Evolutionary conservation across 2,329 filamentous ascomycete genomes (phyloP), one percentile per base, ranked within the genome.

Genomic region (Aspergillus texensis): DNA sequence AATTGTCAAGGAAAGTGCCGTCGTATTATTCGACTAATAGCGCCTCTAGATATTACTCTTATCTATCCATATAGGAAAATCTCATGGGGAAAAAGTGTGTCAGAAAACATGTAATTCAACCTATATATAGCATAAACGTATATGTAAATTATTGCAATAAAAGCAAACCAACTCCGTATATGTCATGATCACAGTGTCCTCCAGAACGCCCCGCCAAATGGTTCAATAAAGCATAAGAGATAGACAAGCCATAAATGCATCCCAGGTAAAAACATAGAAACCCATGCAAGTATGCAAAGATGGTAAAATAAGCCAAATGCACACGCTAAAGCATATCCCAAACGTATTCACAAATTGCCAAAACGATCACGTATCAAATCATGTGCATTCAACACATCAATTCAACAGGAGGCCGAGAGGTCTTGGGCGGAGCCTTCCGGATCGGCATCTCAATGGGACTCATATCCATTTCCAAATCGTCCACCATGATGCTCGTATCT

Each of bases 381-480:
- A 6, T 6, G 30, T 11, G 4, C 9, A 46, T 62, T 70, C 65
- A 78, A 62, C 81, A 75, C 84, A 87, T 87, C 71, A 87, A 69
- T 73, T 87, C 85, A 16, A 87, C 80, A 1, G 85, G 85, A 26
- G 85, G 85, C 46, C 84, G 76, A 39, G 83, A 69, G n/a, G 85
- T 87, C 75, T 85, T 84, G 16, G 79, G 75, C 58, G 83, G 77
- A 63, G 80, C 79, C 73, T 79, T 81, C 67, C 74, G 77, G 10
- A 78, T 73, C 12, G 75, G 71, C 58, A 73, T 76, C 56, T 84
- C 83, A 62, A 82, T 77, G 1, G 74, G 74, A 56, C 78, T 79
- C 69, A 75, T 70, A 6, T 79, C 79, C 46, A 78, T 64, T 34
- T 85, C 84, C 43, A 79, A 81, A 62, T 82, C 69, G n/a, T 78